Evolutionary conservation across 805 yeast genomes (phyloP), one percentile per base, ranked within the genome.

Genomic region (Blastobotrys muscicola): DNA sequence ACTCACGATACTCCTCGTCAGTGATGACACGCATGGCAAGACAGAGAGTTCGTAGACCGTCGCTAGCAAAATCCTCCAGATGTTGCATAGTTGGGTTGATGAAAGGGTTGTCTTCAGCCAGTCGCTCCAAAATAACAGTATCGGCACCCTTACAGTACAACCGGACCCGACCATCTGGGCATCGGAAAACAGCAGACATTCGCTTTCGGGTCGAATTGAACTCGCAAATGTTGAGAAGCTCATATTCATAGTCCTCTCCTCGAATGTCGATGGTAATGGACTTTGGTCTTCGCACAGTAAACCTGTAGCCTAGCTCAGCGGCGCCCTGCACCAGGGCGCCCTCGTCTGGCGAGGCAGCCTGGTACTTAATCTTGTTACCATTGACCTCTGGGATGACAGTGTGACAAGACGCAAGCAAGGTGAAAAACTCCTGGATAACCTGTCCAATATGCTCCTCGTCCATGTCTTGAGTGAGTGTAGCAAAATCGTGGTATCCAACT

Each of bases 311-410:
- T 38, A 90, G 67, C 56, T 70, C 71, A 0, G 97, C 92, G 12
- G 95, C 97, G 46, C 99, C 99, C 55, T 89, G 87, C 2, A 92
- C 99, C 48, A 92, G 70, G 0, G 99, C 99, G 41, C 98, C 98
- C 68, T 94, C 98, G 67, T 92, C 99, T 0, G 98, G 98, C 0
- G 97, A 89, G 0, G 98, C 96, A 1, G 99, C 98, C 65, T 92
- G 99, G 61, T 94, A 92, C 60, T 85, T 89, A 50, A 92, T 80
- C 29, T 44, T 45, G 31, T 56, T 55, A 12, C 57, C 59, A 47
- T 71, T 72, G 13, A 74, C 68, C 61, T 92, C 98, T 0, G 99
- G 99, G 49, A 92, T 92, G 34, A 92, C 99, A 0, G 99, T 94
- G 57, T 92, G 99, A 61, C 98, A 92, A 0, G 95, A 79, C 33